A percentile compares a stretch with the other conserved stretches of the same genome.
Conservation (phyloP, 1,284 basidiomycete species). For the Ceratobasidium theobromae region DNA sequence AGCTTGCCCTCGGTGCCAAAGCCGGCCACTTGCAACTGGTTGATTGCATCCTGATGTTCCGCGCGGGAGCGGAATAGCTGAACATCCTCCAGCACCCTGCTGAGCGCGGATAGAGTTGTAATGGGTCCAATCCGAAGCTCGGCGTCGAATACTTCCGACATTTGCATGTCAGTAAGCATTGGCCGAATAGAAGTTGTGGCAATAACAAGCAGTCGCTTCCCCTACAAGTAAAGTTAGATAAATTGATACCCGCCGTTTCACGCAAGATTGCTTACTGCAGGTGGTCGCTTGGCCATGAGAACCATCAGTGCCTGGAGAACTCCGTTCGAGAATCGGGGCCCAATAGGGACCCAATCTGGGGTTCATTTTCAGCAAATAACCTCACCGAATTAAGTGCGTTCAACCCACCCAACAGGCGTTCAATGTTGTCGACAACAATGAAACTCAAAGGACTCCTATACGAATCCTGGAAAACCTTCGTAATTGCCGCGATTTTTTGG, state of each 20-base stretch:
- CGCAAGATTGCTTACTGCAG: slow-evolving; percentile 63
- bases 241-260: not conserved
- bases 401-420: slow-evolving; percentile 77
- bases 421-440: slow-evolving; percentile 94
- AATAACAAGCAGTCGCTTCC: slow-evolving; percentile 87
- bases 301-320: slow-evolving; percentile 93
- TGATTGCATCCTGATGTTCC: slow-evolving; percentile 63
- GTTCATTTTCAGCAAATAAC: not conserved
- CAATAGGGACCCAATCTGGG: slow-evolving; percentile 96
- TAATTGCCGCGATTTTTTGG: slow-evolving; percentile 90
- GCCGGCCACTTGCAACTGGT: slow-evolving; percentile 74
- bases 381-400: not conserved
- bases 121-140: slow-evolving; percentile 87
- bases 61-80: slow-evolving; percentile 68
- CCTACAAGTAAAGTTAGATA: slow-evolving; percentile 49
- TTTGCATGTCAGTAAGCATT: slow-evolving; percentile 88
- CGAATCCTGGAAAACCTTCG: slow-evolving; percentile 93
- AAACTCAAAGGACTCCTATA: slow-evolving; percentile 98
- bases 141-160: slow-evolving; percentile 86
- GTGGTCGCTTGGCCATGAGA: slow-evolving; percentile 85
- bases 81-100: slow-evolving; percentile 80
- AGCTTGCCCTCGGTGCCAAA: slow-evolving; percentile 62
- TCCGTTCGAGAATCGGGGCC: slow-evolving; percentile 92
- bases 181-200: slow-evolving; percentile 89
- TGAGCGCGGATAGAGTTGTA: slow-evolving; percentile 68